Conservation (phyloP, 495 filamentous ascomycete genomes). For the Podospora sp. region DNA sequence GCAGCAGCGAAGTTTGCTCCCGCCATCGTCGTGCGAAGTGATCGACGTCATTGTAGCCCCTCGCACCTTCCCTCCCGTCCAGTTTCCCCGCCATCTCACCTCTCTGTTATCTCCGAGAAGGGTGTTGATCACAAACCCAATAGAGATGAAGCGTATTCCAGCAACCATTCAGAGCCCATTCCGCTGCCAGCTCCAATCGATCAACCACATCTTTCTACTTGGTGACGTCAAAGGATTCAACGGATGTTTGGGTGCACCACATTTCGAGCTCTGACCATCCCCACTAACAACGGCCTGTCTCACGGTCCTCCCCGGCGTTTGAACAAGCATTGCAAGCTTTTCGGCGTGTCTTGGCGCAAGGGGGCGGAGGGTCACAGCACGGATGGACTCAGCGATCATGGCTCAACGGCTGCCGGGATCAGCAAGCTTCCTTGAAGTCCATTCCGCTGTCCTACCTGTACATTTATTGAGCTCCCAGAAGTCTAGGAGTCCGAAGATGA, state of each 20-base stretch:
- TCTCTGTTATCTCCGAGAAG: not conserved
- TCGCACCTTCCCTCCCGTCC: not conserved
- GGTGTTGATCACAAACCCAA: not conserved
- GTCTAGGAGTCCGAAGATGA: not conserved
- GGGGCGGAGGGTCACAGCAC: not conserved
- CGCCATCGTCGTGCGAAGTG: not conserved
- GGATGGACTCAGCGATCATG: not conserved
- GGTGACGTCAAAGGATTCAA: not conserved
- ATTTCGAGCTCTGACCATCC: not conserved
- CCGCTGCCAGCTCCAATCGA: not conserved
- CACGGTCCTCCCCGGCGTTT: not conserved
- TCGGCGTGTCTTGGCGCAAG: not conserved
- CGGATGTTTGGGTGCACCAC: not conserved
- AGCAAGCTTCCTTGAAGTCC: not conserved
- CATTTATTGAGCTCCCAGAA: not conserved
- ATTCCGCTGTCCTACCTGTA: not conserved
- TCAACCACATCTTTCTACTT: not conserved
- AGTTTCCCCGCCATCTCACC: not conserved
- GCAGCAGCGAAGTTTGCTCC: not conserved
- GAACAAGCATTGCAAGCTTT: constrained; percentile 1
- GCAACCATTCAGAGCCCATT: not conserved
- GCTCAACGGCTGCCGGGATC: not conserved
- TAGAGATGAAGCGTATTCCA: not conserved
- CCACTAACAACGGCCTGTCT: not conserved
- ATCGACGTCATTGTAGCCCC: not conserved